Percentiles rank a stretch among this genome's conserved stretches.
phyloP scores from a whole-genome alignment of 2,329 filamentous ascomycete species.

The Trichoderma polysporum region DNA sequence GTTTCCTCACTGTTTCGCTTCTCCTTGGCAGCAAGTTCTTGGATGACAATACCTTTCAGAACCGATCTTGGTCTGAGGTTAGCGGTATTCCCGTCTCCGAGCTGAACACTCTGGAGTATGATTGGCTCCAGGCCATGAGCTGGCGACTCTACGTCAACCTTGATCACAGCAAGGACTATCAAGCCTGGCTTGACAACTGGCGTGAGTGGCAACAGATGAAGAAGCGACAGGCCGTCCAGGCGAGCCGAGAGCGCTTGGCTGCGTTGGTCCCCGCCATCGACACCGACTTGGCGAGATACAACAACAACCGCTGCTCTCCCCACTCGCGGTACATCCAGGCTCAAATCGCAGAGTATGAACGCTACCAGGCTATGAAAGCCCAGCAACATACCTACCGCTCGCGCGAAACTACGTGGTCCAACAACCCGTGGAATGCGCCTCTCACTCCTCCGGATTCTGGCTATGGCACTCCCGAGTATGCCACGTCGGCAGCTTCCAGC shows the following conservation, averaged over 20 bases:
- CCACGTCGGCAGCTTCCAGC: conserved; percentile 53
- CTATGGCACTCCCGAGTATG: conserved; percentile 60
- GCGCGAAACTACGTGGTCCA: conserved; percentile 45
- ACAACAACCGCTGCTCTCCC: conserved; percentile 40
- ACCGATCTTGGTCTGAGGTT: conserved; percentile 93
- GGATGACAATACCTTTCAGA: conserved; percentile 97
- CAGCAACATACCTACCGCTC: conserved; percentile 41
- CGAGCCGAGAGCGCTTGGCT: conserved; percentile 50
- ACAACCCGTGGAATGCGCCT: conserved; percentile 49
- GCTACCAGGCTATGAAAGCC: conserved; percentile 46
- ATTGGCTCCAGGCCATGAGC: conserved; percentile 80
- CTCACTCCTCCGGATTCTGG: conserved; percentile 62
- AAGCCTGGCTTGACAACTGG: conserved; percentile 62
- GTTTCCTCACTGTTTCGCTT: conserved; percentile 80
- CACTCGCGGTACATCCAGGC: conserved; percentile 52
- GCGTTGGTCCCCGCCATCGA: conserved; percentile 51
- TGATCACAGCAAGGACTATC: conserved; percentile 69
- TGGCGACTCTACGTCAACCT: conserved; percentile 88
- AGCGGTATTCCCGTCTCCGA: conserved; percentile 84
- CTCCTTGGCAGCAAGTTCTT: conserved; percentile 92
- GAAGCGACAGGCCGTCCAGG: conserved; percentile 52
- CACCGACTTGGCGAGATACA: conserved; percentile 41
- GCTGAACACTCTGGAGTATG: conserved; percentile 80
- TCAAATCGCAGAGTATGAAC: conserved; percentile 55
- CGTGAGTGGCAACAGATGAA: conserved; percentile 56